Evolutionary conservation across 1,284 basidiomycete genomes (phyloP).

Genomic region (Malassezia psittaci): DNA sequence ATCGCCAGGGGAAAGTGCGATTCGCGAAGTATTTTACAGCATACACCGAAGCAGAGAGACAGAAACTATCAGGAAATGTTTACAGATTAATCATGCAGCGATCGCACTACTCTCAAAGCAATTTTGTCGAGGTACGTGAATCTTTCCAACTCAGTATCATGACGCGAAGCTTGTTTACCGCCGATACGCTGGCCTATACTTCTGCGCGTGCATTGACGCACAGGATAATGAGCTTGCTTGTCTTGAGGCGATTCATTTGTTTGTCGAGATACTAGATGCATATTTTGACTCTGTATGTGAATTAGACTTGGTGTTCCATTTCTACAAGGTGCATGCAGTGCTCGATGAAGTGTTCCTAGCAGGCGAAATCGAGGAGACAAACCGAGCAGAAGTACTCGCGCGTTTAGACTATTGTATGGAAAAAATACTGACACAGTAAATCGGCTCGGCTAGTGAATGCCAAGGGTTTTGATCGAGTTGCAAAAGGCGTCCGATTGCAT

Average conservation of each 20-base stretch:
- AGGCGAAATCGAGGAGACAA: slow-evolving; percentile 95
- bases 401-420: slow-evolving; percentile 58
- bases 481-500: background rate
- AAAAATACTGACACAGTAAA: background rate
- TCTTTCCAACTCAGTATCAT: slow-evolving; percentile 19
- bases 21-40: slow-evolving; percentile 95
- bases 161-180: slow-evolving; percentile 44
- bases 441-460: background rate
- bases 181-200: slow-evolving; percentile 66
- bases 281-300: slow-evolving; percentile 99
- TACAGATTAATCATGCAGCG: slow-evolving; percentile 89
- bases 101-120: slow-evolving; percentile 97
- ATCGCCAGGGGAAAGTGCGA: slow-evolving; percentile 92
- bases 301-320: slow-evolving; percentile 91
- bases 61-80: slow-evolving; percentile 83
- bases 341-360: slow-evolving; percentile 97
- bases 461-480: background rate
- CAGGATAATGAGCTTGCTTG: slow-evolving; percentile 97
- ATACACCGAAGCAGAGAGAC: slow-evolving; percentile 54
- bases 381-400: slow-evolving; percentile 82
- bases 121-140: slow-evolving; percentile 81
- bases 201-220: slow-evolving; percentile 91
- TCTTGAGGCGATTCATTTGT: slow-evolving; percentile 91
- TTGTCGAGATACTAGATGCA: slow-evolving; percentile 93
- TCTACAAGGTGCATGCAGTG: slow-evolving; percentile 94